phyloP scores from a whole-genome alignment of 2,329 filamentous ascomycete genomes.

The Pseudopithomyces maydicus region DNA sequence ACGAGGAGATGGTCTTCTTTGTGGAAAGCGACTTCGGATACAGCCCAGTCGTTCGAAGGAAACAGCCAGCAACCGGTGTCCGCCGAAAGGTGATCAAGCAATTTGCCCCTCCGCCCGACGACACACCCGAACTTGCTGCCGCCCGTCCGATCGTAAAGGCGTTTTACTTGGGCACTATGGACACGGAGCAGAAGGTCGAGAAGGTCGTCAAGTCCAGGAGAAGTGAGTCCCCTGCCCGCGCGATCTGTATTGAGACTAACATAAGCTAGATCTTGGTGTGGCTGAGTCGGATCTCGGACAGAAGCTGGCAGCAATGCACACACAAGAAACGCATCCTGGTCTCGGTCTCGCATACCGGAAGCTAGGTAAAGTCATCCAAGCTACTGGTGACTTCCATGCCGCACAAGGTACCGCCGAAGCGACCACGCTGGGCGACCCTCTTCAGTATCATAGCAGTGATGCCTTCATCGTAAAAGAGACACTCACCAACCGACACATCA shows the following conservation, averaged over 20 bases:
- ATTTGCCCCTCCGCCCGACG: slow-evolving; percentile 95
- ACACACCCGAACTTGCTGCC: slow-evolving; percentile 91
- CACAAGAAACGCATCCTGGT: slow-evolving; percentile 88
- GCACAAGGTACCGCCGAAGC: slow-evolving; percentile 96
- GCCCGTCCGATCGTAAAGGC: slow-evolving; percentile 90
- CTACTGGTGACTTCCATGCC: slow-evolving; percentile 91
- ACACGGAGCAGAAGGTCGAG: slow-evolving; percentile 95
- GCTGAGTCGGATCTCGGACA: slow-evolving; percentile 92
- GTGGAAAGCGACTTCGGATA: slow-evolving; percentile 99
- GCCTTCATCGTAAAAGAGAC: slow-evolving; percentile 98
- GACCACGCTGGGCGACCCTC: slow-evolving; percentile 88
- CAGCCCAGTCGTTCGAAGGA: slow-evolving; percentile 91
- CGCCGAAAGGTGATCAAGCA: slow-evolving; percentile 96
- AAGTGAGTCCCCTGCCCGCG: slow-evolving; percentile 60
- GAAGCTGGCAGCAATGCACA: slow-evolving; percentile 83
- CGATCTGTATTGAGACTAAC: slow-evolving; percentile 28
- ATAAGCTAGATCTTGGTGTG: slow-evolving; percentile 75
- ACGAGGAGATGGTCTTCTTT: slow-evolving; percentile 97
- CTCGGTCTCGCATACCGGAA: slow-evolving; percentile 91
- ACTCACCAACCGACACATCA: slow-evolving; percentile 94
- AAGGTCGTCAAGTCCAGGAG: slow-evolving; percentile 88
- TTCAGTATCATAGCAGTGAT: slow-evolving; percentile 93
- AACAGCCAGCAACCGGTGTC: slow-evolving; percentile 95
- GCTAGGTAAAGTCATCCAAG: slow-evolving; percentile 90
- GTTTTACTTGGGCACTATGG: slow-evolving; percentile 95